Conservation (phyloP, 139 green algal genomes). For the Chlorella sp. region DNA sequence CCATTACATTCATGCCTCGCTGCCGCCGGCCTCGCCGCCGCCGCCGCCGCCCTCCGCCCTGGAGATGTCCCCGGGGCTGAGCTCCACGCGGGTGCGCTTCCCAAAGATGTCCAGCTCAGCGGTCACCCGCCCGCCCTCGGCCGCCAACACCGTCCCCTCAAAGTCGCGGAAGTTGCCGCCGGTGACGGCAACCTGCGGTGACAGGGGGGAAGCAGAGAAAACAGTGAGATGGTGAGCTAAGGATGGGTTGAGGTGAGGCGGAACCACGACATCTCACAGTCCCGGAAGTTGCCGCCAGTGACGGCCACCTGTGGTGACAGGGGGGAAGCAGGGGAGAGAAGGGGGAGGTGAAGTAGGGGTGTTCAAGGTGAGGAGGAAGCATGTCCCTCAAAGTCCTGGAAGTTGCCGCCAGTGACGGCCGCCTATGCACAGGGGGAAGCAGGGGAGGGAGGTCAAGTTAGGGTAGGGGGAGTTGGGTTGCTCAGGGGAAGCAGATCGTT, state of each 20-base stretch:
- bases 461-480: too few species aligned
- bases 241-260: too few species aligned
- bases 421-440: background rate
- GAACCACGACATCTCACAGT: background rate
- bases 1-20: too few species aligned
- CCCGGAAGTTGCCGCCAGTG: too few species aligned
- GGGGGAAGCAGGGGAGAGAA: background rate
- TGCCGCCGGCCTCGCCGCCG: background rate
- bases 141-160: constrained; percentile 17
- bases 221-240: too few species aligned
- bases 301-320: too few species aligned
- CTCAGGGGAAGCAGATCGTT: background rate
- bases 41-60: background rate
- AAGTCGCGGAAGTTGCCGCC: constrained; percentile 29
- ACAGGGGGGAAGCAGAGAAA: background rate
- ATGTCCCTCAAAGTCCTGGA: too few species aligned
- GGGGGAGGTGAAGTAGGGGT: too few species aligned
- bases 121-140: constrained; percentile 3
- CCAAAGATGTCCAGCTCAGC: constrained; percentile 35
- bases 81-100: constrained; percentile 23
- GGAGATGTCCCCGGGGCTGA: constrained; percentile 8
- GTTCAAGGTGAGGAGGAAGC: too few species aligned
- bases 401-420: too few species aligned
- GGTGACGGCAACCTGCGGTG: background rate
- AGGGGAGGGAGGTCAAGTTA: background rate